phyloP scores from a whole-genome alignment of 23 red algal species.

The Gracilaria domingensis region DNA sequence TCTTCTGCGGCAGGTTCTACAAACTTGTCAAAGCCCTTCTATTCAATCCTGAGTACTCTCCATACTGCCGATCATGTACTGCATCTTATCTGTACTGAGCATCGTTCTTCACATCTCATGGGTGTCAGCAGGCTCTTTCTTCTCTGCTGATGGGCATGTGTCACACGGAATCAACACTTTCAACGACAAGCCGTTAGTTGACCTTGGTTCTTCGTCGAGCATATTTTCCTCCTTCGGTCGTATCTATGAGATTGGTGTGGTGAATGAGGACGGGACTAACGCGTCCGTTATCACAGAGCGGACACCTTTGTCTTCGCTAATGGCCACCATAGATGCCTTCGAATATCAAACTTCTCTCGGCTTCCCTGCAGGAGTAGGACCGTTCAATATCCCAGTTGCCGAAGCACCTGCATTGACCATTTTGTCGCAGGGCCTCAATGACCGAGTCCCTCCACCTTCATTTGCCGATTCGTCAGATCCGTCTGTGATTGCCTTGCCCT shows the following conservation, averaged over 20 bases:
- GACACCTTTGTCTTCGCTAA: conserved; percentile 4
- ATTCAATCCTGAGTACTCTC: too few species aligned
- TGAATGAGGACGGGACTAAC: conserved; percentile 12
- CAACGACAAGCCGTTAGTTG: conserved; percentile 26
- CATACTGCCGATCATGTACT: too few species aligned
- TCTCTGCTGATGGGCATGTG: conserved; percentile 27
- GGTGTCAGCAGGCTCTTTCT: neutral
- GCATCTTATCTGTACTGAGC: too few species aligned
- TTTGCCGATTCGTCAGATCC: conserved; percentile 16
- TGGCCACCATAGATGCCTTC: conserved; percentile 38
- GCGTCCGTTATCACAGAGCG: conserved; percentile 21
- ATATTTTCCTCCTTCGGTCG: conserved; percentile 1
- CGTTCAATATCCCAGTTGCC: conserved; percentile 35
- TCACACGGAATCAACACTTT: conserved; percentile 46
- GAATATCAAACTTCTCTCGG: conserved; percentile 30
- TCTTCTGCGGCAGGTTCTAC: too few species aligned
- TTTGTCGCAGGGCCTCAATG: conserved; percentile 3
- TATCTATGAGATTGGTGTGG: conserved; percentile 26
- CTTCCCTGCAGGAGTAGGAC: conserved; percentile 27
- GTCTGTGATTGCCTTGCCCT: neutral
- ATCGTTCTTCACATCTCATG: too few species aligned
- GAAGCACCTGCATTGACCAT: neutral
- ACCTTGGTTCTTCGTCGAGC: neutral
- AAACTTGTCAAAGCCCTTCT: too few species aligned
- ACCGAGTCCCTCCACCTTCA: neutral